These are phyloP conservation scores for Bruguiera sexangula DNA, from an alignment of 345 rosid species.

Conservation along the genomic window DNA sequence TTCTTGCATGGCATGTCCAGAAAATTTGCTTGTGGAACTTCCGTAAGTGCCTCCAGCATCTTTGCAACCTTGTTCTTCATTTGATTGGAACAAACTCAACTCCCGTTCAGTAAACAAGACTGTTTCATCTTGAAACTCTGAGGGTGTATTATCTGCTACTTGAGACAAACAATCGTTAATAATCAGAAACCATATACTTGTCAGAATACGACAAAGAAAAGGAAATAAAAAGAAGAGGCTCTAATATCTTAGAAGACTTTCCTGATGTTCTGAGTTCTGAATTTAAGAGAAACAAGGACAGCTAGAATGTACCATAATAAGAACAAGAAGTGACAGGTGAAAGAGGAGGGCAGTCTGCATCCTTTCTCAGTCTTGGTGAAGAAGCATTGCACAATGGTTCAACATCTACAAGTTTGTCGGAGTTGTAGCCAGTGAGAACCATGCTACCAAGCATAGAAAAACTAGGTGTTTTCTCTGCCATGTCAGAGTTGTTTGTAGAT, in stretches of 20 bases:
- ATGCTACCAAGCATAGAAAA: not conserved
- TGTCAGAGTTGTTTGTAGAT: not conserved
- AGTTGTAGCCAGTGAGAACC: not conserved
- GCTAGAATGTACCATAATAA: not conserved
- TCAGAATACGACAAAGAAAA: not conserved
- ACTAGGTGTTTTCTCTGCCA: not conserved
- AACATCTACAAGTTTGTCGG: not conserved
- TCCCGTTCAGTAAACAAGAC: conserved; percentile 12
- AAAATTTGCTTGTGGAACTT: not conserved
- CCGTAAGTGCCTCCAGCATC: not conserved
- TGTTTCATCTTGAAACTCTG: not conserved
- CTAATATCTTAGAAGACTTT: no score
- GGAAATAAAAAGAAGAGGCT: not conserved
- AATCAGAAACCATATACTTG: not conserved
- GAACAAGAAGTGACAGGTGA: not conserved
- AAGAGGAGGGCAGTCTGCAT: not conserved
- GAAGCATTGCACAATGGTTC: not conserved
- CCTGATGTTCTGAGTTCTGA: not conserved
- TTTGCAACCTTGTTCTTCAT: conserved; percentile 6
- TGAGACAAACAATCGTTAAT: not conserved
- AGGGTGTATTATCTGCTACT: not conserved
- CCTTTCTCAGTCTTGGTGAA: conserved; percentile 1
- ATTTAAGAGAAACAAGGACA: not conserved
- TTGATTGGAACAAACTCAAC: conserved; percentile 12
- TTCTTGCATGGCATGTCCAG: not conserved